Percentiles rank a stretch among this genome's conserved stretches.
phyloP scores from a whole-genome alignment of 345 rosid genomes.

The Rhodomyrtus tomentosa region DNA sequence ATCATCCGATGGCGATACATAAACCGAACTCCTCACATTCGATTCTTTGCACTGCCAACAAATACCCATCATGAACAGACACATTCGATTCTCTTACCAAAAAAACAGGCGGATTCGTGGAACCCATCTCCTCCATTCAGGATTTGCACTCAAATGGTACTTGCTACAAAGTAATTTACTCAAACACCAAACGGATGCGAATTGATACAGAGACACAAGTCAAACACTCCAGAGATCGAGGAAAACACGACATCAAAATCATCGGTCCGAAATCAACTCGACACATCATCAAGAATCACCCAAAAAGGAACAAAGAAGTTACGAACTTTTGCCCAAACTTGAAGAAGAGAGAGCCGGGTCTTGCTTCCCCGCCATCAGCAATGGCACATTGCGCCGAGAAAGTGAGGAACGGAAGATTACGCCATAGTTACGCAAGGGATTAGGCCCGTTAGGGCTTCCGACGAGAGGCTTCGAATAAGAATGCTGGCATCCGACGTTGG shows the following conservation, averaged over 20 bases:
- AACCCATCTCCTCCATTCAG: background rate
- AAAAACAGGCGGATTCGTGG: background rate
- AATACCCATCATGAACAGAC: background rate
- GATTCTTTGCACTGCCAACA: background rate
- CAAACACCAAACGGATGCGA: background rate
- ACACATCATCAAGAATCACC: background rate
- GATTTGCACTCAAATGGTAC: background rate
- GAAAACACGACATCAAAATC: background rate
- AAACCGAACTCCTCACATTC: background rate
- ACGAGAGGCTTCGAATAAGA: background rate
- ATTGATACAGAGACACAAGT: background rate
- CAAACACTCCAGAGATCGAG: background rate
- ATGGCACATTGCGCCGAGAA: background rate
- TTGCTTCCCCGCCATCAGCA: background rate
- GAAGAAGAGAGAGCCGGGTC: background rate
- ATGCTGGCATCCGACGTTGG: background rate
- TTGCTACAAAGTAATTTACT: background rate
- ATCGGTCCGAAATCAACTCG: background rate
- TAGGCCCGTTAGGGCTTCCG: background rate
- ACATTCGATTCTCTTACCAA: no score
- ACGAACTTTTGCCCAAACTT: background rate
- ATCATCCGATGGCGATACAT: background rate
- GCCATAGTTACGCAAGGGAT: background rate
- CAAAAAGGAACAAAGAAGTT: background rate
- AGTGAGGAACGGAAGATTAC: background rate